These are phyloP conservation scores for Physcomitrellopsis africana DNA, from an alignment of 225 moss, liverwort and hornwort genomes.

Conservation along the genomic window DNA sequence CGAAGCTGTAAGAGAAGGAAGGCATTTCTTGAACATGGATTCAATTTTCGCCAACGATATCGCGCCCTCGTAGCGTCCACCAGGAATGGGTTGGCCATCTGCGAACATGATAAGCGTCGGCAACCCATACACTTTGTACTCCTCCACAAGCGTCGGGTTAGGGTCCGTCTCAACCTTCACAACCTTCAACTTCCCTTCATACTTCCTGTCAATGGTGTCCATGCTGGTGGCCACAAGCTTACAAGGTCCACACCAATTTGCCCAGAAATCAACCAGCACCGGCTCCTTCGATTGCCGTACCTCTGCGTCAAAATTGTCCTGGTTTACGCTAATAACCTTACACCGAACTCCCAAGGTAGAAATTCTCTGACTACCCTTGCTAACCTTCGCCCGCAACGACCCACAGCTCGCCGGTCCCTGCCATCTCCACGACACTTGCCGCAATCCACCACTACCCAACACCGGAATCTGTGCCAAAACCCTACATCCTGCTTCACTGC, in stretches of 20 bases:
- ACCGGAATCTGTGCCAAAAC: not conserved
- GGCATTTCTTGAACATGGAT: too few species aligned
- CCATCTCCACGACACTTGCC: slow-evolving; percentile 35
- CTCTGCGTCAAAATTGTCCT: slow-evolving; percentile 58
- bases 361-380: not conserved
- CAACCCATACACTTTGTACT: slow-evolving; percentile 85
- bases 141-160: slow-evolving; percentile 62
- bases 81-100: slow-evolving; percentile 50
- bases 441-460: slow-evolving; percentile 27
- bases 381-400: not conserved
- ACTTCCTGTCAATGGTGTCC: slow-evolving; percentile 74
- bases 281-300: slow-evolving; percentile 71
- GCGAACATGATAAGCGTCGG: slow-evolving; percentile 84
- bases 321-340: slow-evolving; percentile 51
- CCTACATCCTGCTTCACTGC: not conserved
- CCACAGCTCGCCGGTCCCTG: not conserved
- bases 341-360: slow-evolving; percentile 24
- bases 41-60: too few species aligned
- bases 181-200: slow-evolving; percentile 73
- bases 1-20: too few species aligned
- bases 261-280: slow-evolving; percentile 94
- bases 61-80: too few species aligned
- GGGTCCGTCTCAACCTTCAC: slow-evolving; percentile 84
- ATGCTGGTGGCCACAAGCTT: slow-evolving; percentile 76
- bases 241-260: slow-evolving; percentile 89